These are phyloP conservation scores for Tuber brumale DNA, from an alignment of 495 filamentous ascomycete genomes.

Conservation along the genomic window DNA sequence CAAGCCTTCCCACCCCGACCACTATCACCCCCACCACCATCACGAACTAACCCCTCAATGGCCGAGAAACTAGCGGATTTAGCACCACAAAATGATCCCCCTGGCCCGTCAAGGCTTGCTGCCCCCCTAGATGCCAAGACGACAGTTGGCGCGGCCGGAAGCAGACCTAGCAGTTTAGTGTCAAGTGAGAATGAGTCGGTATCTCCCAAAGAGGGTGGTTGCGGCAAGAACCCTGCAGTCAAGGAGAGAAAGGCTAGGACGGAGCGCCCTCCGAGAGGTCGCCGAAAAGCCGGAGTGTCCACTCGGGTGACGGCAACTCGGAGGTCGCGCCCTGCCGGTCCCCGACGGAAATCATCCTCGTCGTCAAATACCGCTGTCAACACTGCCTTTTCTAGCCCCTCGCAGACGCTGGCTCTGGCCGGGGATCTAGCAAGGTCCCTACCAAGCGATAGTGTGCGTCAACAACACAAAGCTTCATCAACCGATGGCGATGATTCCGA, in stretches of 20 bases:
- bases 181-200: conserved; percentile 17
- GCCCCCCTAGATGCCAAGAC: neutral
- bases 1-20: conserved; percentile 33
- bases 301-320: conserved; percentile 19
- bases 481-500: conserved; percentile 12
- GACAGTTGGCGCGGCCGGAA: neutral
- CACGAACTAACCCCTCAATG: neutral
- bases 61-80: neutral
- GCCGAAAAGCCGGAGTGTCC: conserved; percentile 27
- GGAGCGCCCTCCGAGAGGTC: conserved; percentile 27
- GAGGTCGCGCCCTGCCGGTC: conserved; percentile 20
- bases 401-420: conserved; percentile 25
- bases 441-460: conserved; percentile 27
- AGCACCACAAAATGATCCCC: neutral
- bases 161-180: neutral
- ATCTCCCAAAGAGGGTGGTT: conserved; percentile 18
- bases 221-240: conserved; percentile 9
- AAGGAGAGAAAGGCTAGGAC: conserved; percentile 23
- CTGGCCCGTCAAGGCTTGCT: neutral
- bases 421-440: conserved; percentile 27
- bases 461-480: conserved; percentile 17
- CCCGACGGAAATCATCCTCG: conserved; percentile 29
- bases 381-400: conserved; percentile 32
- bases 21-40: conserved; percentile 30
- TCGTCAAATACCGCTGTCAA: conserved; percentile 34